Evolutionary conservation across 352 stramenopile genomes (phyloP), one percentile per base, ranked within the genome.

Genomic region (Phytophthora hybrid): DNA sequence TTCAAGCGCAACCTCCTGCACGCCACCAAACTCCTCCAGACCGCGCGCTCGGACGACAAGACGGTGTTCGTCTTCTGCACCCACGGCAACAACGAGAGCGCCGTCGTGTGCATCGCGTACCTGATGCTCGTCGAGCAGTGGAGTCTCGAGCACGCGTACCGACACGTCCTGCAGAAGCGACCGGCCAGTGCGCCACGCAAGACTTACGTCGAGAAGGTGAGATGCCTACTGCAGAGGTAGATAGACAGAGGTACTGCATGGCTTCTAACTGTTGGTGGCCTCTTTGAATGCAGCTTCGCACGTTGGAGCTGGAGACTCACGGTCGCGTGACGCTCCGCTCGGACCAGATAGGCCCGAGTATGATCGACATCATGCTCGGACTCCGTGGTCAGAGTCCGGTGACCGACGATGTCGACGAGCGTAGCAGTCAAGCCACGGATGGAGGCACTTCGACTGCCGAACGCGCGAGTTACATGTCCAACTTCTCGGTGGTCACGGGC

Each of bases 311-410:
- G 13, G 85, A 91, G 47, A 80, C 83, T 26, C 82, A 90, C 56
- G 85, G 85, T 1, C 73, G 83, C 9, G 81, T 91, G 72, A 91
- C 85, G 37, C 80, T 93, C 47, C 77, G 85, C 18, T 86, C 78
- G 3, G 79, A 85, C 19, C 81, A 89, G 26, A 84, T 91, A 16
- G 85, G 85, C 0, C 85, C 85, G 14, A 93, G 85, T 56, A 93
- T 93, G 85, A 90, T 91, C 37, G 85, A 93, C 47, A 76, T 93
- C 52, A 93, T 93, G 85, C 75, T 88, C 51, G 81, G 83, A 11
- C 74, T 93, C 16, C 82, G 81, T 26, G 85, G 83, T 4, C 75
- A 88, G 34, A 65, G 77, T 10, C 70, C 71, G 0, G 62, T 64
- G 5, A 54, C 9, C 23, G 76, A 91, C 21, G 74, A 88, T 37